Evolutionary conservation across 2,329 filamentous ascomycete species (phyloP).

Genomic region (Paraconiothyrium brasiliense): DNA sequence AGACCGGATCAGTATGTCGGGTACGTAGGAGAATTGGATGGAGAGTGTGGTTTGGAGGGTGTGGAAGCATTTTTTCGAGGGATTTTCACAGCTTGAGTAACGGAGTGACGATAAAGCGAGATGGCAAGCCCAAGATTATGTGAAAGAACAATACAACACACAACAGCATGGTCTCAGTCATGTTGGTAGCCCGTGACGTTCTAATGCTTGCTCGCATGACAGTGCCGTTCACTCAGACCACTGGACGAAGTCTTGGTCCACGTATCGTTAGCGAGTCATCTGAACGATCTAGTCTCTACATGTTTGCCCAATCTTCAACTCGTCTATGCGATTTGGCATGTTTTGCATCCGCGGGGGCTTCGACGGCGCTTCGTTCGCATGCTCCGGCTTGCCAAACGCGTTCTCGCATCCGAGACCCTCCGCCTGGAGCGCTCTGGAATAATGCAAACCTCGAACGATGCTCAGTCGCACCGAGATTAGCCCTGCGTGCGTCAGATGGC

Average conservation of each 20-base stretch:
- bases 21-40: slow-evolving; percentile 51
- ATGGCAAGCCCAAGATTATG: neutral
- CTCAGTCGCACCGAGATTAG: neutral
- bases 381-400: neutral
- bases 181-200: neutral
- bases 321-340: neutral
- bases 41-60: slow-evolving; percentile 36
- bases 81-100: slow-evolving; percentile 30
- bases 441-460: neutral
- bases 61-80: slow-evolving; percentile 46
- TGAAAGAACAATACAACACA: no score
- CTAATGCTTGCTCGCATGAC: slow-evolving; percentile 3
- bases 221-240: neutral
- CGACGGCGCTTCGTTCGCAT: neutral
- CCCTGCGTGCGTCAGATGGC: neutral
- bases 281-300: neutral
- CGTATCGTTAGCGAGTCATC: neutral
- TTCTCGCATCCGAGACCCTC: neutral
- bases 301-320: neutral
- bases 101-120: neutral
- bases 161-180: neutral
- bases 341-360: neutral
- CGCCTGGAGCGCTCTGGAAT: neutral
- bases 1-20: slow-evolving; percentile 75
- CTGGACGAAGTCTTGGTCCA: neutral